These are phyloP conservation scores for Cordia subcordata DNA, from an alignment of 257 asterid genomes.

Conservation along the genomic window DNA sequence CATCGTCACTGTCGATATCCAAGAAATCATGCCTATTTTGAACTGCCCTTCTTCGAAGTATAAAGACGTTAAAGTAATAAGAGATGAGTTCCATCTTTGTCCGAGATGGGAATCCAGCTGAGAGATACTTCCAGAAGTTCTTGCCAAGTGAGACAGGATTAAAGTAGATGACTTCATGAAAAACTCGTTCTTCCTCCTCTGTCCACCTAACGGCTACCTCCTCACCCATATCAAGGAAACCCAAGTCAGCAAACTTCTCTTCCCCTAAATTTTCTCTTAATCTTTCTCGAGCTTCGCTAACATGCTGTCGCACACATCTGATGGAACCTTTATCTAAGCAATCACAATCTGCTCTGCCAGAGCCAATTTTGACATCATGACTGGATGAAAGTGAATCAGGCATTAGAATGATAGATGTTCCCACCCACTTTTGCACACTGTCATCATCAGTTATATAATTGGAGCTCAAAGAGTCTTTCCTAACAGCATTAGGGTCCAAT, in stretches of 20 bases:
- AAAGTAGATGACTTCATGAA: slow-evolving; percentile 61
- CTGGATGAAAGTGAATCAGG: slow-evolving; percentile 29
- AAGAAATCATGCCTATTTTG: slow-evolving; percentile 59
- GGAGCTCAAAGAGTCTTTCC: slow-evolving; percentile 12
- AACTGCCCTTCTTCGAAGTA: slow-evolving; percentile 59
- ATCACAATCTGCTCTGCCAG: slow-evolving; percentile 48
- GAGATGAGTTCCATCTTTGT: slow-evolving; percentile 59
- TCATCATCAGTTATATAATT: slow-evolving; percentile 10
- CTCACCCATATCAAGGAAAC: slow-evolving; percentile 74
- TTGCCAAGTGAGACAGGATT: slow-evolving; percentile 54
- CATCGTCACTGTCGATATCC: slow-evolving; percentile 84
- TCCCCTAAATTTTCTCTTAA: slow-evolving; percentile 41
- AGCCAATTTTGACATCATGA: slow-evolving; percentile 31
- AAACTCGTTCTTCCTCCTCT: slow-evolving; percentile 57
- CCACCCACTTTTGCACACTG: slow-evolving; percentile 30
- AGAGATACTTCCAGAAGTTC: slow-evolving; percentile 68
- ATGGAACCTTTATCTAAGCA: slow-evolving; percentile 70
- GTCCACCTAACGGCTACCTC: slow-evolving; percentile 64
- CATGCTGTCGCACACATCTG: slow-evolving; percentile 70
- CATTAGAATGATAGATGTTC: slow-evolving; percentile 41
- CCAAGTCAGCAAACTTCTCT: slow-evolving; percentile 44
- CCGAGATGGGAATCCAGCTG: slow-evolving; percentile 50
- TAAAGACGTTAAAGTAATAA: slow-evolving; percentile 76
- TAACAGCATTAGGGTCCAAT: slow-evolving; percentile 33
- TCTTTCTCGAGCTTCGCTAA: slow-evolving; percentile 59